Evolutionary conservation across 2,329 filamentous ascomycete species (phyloP), one percentile per base, ranked within the genome.

Genomic region (Colletotrichum lentis): DNA sequence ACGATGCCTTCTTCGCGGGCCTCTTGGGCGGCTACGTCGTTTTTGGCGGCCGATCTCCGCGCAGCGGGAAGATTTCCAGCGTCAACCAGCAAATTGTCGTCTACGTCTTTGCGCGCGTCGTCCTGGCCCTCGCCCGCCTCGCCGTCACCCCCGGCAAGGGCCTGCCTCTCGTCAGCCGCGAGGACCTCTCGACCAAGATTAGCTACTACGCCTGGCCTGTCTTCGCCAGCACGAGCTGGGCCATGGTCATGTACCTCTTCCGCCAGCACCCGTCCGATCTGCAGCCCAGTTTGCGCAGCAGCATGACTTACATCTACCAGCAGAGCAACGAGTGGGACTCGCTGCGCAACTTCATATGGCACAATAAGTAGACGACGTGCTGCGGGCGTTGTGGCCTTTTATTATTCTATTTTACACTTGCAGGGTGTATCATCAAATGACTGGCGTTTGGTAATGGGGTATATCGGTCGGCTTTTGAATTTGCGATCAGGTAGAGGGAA

Each of bases 41-140:
- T 71, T 99, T 99, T 77, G 96, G 95, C 56, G 79, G 83, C 49
- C 84, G 86, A 68, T 86, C 85, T 49, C 80, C 78, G 74, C 90
- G 91, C 69, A 82, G 80, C 44, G 90, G 90, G 73, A 86, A 86
- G 77, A 89, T 93, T 75, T 91, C 90, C 69, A 91, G 88, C 71
- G 91, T 97, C 70, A 97, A 90, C 81, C 93, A 97, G 83, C 95
- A 99, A 84, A 99, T 99, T 77, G 94, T 97, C 78, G 92, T 98
- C 74, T 99, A 99, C 83, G 92, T 99, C 71, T 97, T 97, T 77
- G 96, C 96, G 55, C 90, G 96, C 72, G 96, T 97, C 18, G 86
- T 91, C 69, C 87, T 99, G 41, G 93, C 92, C 10, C 81, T 96
- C 27, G 96, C 94, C 39, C 93, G 93, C 75, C 82, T 98, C 66